Evolutionary conservation across 805 yeast genomes (phyloP), one percentile per base, ranked within the genome.

Genomic region (Metschnikowia aberdeeniae): DNA sequence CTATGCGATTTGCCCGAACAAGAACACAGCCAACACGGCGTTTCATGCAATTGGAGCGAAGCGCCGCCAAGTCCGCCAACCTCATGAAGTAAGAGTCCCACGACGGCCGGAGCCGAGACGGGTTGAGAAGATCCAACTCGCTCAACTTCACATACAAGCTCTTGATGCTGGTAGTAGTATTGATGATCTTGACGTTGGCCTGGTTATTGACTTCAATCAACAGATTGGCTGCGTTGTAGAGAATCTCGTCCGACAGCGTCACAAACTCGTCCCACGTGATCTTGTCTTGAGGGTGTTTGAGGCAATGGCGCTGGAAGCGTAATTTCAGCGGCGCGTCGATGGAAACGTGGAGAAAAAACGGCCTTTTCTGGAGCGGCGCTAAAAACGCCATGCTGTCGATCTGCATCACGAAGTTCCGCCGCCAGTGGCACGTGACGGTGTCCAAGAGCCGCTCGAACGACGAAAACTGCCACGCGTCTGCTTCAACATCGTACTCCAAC

Each of bases 51-150:
- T 93, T 93, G 24, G 95, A 84, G 53, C 99, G 72, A 38, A 83
- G 70, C 0, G 99, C 96, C 0, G 99, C 99, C 57, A 93, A 73
- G 53, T 88, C 89, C 0, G 99, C 97, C 47, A 93, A 66, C 35
- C 82, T 73, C 99, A 93, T 93, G 64, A 93, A 93, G 62, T 93
- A 93, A 1, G 92, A 78, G 62, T 93, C 99, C 99, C 99, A 93
- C 3, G 83, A 78, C 1, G 99, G 99, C 45, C 99, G 70, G 29
- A 88, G 70, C 30, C 96, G 68, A 5, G 68, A 55, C 6, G 50
- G 40, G 49, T 72, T 67, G n/a, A 56, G 41, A 33, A 72, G 52
- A 39, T 65, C 62, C 43, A 72, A 56, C 50, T 68, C 73, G 17
- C 79, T 67, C 17, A 69, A 62, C 45, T 68, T 68, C 26, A 61